phyloP scores from a whole-genome alignment of 352 stramenopile genomes.

The Phytophthora syringae region DNA sequence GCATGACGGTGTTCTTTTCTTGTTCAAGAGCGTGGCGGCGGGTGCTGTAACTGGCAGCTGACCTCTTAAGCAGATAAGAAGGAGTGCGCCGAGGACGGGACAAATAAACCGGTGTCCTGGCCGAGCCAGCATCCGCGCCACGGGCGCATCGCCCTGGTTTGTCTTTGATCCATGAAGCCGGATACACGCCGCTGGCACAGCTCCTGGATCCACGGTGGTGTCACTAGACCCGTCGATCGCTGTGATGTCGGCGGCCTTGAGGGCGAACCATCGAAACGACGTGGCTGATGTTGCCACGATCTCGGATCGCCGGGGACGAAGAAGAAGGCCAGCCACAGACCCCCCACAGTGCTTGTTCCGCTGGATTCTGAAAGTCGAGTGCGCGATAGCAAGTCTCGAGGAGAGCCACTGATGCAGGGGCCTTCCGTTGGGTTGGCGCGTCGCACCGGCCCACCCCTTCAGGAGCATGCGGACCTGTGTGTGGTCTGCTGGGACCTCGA shows the following conservation, averaged over 20 bases:
- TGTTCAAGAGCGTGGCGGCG: too few species aligned
- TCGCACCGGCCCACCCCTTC: neutral
- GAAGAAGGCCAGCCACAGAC: conserved; percentile 10
- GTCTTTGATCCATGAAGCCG: neutral
- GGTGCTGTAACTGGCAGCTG: too few species aligned
- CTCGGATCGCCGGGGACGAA: conserved; percentile 1
- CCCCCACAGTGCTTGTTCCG: conserved; percentile 12
- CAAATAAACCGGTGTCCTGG: neutral
- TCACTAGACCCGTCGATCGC: neutral
- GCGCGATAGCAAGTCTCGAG: neutral
- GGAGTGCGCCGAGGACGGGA: neutral
- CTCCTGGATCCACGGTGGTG: neutral
- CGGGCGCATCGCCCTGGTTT: neutral
- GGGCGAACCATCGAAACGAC: neutral
- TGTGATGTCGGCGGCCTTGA: neutral
- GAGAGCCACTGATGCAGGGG: neutral
- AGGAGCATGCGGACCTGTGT: conserved; percentile 8
- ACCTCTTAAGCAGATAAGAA: neutral
- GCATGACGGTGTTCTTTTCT: too few species aligned
- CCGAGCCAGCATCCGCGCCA: neutral
- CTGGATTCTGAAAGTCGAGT: neutral
- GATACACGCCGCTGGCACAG: neutral
- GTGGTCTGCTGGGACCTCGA: neutral
- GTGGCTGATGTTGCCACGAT: neutral
- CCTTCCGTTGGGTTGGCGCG: neutral